Conservation (phyloP, 805 yeast genomes). For the Priceomyces fermenticarens region DNA sequence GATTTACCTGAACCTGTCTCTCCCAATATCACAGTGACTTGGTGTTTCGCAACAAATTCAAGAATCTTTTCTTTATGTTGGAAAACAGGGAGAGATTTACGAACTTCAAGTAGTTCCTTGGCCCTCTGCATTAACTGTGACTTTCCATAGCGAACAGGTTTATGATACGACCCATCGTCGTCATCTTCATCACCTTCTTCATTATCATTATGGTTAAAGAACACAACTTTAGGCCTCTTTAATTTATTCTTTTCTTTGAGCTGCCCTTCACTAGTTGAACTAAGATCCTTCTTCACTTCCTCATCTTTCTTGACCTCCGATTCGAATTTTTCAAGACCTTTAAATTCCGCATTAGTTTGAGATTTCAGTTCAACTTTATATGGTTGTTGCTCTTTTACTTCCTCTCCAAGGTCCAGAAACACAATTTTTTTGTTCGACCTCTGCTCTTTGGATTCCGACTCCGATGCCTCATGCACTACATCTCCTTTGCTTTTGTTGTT, state of each 20-base stretch:
- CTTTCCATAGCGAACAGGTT: conserved; percentile 4
- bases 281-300: not conserved
- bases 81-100: conserved; percentile 72
- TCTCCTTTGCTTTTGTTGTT: too few relatives aligned
- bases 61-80: conserved; percentile 65
- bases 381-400: too few relatives aligned
- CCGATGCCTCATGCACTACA: too few relatives aligned
- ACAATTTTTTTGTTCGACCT: too few relatives aligned
- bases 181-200: not conserved
- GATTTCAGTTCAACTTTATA: too few relatives aligned
- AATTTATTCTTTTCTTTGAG: conserved; percentile 5
- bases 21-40: conserved; percentile 82
- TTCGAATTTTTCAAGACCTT: too few relatives aligned
- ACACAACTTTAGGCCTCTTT: conserved; percentile 3
- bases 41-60: conserved; percentile 49
- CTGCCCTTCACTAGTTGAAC: not conserved
- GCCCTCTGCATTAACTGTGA: conserved; percentile 39
- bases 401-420: too few relatives aligned
- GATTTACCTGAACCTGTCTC: conserved; percentile 99
- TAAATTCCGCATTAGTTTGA: too few relatives aligned
- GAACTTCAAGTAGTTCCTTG: conserved; percentile 41
- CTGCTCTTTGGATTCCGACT: too few relatives aligned
- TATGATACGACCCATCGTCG: conserved; percentile 3
- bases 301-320: not conserved
- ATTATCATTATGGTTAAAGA: conserved; percentile 4